phyloP scores from a whole-genome alignment of 345 rosid species.

The Gossypioides kirkii region DNA sequence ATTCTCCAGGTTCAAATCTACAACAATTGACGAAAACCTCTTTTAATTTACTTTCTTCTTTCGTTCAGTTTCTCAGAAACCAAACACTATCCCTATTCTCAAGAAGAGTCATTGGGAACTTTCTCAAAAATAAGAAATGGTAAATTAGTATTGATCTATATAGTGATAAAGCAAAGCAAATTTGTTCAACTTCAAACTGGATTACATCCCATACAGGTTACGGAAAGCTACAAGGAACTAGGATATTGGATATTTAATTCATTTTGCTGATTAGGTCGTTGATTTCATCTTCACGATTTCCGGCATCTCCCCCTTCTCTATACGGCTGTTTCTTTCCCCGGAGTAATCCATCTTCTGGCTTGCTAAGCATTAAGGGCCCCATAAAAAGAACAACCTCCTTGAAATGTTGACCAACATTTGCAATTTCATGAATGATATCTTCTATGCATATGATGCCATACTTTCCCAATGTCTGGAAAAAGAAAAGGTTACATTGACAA shows the following conservation, averaged over 20 bases:
- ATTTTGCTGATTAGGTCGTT: conserved; percentile 67
- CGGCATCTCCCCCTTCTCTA: conserved; percentile 83
- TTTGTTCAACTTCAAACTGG: background rate
- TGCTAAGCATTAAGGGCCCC: conserved; percentile 68
- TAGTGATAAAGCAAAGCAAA: background rate
- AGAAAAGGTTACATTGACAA: background rate
- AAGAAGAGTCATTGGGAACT: background rate
- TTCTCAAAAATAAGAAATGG: background rate
- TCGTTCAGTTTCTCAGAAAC: background rate
- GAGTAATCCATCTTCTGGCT: conserved; percentile 64
- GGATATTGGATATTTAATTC: conserved; percentile 37
- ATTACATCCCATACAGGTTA: background rate
- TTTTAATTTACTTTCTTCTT: background rate
- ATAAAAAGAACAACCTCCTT: conserved; percentile 63
- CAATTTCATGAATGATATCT: conserved; percentile 70
- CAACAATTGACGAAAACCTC: background rate
- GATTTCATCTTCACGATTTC: conserved; percentile 74
- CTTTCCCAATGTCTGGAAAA: conserved; percentile 68
- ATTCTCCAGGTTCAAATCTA: background rate
- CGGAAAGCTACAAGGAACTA: background rate
- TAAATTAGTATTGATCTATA: conserved; percentile 2
- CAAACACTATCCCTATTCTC: background rate
- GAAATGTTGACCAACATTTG: conserved; percentile 72
- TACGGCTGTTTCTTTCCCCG: conserved; percentile 52
- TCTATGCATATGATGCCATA: conserved; percentile 59